These are phyloP conservation scores for Coniochaeta sp. DNA, from an alignment of 2,329 filamentous ascomycete species.

Conservation along the genomic window DNA sequence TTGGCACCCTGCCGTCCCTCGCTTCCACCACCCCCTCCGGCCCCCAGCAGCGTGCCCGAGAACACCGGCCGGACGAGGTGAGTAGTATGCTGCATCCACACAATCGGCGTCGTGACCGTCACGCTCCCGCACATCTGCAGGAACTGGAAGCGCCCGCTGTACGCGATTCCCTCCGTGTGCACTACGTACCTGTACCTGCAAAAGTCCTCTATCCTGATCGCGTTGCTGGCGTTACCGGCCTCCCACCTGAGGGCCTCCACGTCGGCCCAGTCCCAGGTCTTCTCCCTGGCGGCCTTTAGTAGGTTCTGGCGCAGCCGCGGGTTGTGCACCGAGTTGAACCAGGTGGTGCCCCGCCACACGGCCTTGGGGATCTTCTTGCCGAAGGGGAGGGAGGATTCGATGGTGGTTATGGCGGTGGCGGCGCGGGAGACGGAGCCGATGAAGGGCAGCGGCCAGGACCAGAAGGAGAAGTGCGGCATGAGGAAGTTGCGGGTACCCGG, in stretches of 20 bases:
- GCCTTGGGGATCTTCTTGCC: slow-evolving; percentile 31
- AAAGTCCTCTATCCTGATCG: slow-evolving; percentile 39
- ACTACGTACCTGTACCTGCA: slow-evolving; percentile 43
- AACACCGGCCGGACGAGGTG: slow-evolving; percentile 38
- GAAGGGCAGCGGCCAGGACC: slow-evolving; percentile 44
- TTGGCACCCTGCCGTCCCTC: slow-evolving; percentile 6
- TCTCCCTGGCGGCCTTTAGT: slow-evolving; percentile 25
- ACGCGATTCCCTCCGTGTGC: slow-evolving; percentile 46
- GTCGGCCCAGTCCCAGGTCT: slow-evolving; percentile 44
- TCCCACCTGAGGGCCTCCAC: slow-evolving; percentile 32
- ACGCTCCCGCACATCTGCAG: slow-evolving; percentile 42
- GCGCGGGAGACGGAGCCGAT: slow-evolving; percentile 35
- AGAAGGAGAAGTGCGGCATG: slow-evolving; percentile 50
- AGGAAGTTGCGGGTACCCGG: slow-evolving; percentile 31
- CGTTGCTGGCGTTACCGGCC: slow-evolving; percentile 29
- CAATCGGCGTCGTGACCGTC: slow-evolving; percentile 37
- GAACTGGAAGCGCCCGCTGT: slow-evolving; percentile 43
- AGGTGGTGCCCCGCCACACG: slow-evolving; percentile 43
- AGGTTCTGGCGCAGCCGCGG: slow-evolving; percentile 33
- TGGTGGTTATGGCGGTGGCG: slow-evolving; percentile 22
- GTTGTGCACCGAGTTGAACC: slow-evolving; percentile 38
- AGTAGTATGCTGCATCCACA: slow-evolving; percentile 41
- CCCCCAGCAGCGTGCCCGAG: slow-evolving; percentile 19
- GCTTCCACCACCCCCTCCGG: neutral
- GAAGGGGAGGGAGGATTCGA: slow-evolving; percentile 24